Conservation (phyloP, 352 stramenopile species). For the Pythium biforme region DNA sequence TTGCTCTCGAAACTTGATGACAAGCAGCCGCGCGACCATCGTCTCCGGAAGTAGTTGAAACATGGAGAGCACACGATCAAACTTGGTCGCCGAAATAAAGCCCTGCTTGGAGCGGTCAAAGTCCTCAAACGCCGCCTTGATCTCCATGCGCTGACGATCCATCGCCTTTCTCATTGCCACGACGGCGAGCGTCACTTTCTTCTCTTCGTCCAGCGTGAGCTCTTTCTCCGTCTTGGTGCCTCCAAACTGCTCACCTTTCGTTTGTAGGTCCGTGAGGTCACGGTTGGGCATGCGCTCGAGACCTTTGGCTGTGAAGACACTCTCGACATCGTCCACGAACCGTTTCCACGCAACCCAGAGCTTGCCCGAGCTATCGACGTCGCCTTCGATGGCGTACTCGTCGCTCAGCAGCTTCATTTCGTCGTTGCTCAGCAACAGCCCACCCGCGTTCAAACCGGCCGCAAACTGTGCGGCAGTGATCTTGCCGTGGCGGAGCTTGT, state of each 20-base stretch:
- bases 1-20: constrained; percentile 80
- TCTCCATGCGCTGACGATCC: constrained; percentile 65
- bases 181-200: constrained; percentile 44
- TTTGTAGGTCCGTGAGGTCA: constrained; percentile 48
- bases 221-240: constrained; percentile 53
- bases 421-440: constrained; percentile 50
- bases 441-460: constrained; percentile 53
- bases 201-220: constrained; percentile 48
- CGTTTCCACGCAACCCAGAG: constrained; percentile 68
- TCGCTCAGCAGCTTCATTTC: constrained; percentile 56
- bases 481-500: constrained; percentile 78
- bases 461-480: constrained; percentile 68
- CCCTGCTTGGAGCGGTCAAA: constrained; percentile 79
- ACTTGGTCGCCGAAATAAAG: constrained; percentile 75
- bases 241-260: constrained; percentile 56
- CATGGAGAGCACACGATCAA: constrained; percentile 81
- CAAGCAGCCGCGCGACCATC: constrained; percentile 43
- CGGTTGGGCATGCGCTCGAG: constrained; percentile 63
- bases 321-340: constrained; percentile 83
- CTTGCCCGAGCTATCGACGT: constrained; percentile 60
- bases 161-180: constrained; percentile 55
- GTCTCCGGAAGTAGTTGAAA: constrained; percentile 59
- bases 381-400: constrained; percentile 55
- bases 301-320: constrained; percentile 74
- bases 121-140: constrained; percentile 83